Conservation (phyloP, 1,139 yeast genomes). For the Geotrichum bryndzae region DNA sequence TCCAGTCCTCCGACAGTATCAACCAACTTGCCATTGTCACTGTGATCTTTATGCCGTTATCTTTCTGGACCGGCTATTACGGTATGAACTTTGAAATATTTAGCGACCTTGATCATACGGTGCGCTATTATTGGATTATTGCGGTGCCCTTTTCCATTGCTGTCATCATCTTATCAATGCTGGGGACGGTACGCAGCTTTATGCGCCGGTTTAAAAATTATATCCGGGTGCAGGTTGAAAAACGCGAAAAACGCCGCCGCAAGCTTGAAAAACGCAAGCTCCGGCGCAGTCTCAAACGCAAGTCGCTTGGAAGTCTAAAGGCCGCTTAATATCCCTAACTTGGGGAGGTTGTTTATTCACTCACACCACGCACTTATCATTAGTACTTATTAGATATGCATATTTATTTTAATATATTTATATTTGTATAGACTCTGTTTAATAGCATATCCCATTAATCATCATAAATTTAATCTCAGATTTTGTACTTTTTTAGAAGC, state of each 20-base stretch:
- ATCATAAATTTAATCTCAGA: no score
- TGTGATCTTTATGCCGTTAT: conserved; percentile 48
- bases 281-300: background rate
- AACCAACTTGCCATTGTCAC: conserved; percentile 46
- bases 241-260: background rate
- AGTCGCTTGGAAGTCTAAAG: background rate
- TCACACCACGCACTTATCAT: no score
- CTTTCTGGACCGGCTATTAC: conserved; percentile 52
- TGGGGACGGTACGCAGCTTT: background rate
- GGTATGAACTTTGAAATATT: conserved; percentile 52
- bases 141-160: conserved; percentile 13
- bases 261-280: background rate
- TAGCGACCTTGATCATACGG: conserved; percentile 37
- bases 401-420: no score
- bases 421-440: no score
- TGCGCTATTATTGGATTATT: conserved; percentile 12
- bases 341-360: no score
- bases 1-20: conserved; percentile 48
- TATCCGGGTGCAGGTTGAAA: background rate
- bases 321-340: background rate
- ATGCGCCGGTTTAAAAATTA: background rate
- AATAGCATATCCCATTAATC: no score
- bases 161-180: conserved; percentile 15
- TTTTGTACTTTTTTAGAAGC: no score
- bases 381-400: no score